Evolutionary conservation across 768 basidiomycete species (phyloP), one percentile per base, ranked within the genome.

Genomic region (Piloderma croceum): DNA sequence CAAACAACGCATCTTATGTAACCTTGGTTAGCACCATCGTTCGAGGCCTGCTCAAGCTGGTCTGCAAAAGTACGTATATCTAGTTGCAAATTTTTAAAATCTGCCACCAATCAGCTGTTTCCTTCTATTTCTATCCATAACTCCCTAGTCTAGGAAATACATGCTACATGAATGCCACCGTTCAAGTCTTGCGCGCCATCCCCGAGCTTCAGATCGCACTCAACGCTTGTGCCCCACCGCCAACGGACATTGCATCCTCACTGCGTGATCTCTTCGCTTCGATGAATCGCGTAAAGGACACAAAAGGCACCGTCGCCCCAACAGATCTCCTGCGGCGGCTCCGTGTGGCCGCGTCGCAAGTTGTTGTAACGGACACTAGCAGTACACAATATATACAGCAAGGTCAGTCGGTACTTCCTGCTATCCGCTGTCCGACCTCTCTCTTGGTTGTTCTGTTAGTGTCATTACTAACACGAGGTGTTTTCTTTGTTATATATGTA

Each of bases 81-180:
- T 35, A 7, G 15, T 31, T 12, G 21, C 36, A 19, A 21, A n/a
- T 31, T 34, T 9, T 17, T 31, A 11, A 20, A 35, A 18, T 24
- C 12, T 43, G 18, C n/a, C 5, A 27, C 36, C 13, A 10, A 12
- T 34, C 13, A 42, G n/a, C n/a, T n/a, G n/a, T n/a, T 22, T 21
- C 12, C 23, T 5, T 24, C 21, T 36, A 39, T 36, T 27, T 34
- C 12, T 41, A 24, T 29, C 20, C 34, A 7, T 31, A 36, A 42
- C 36, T 4, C 29, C 36, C 13, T 47, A 79, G 77, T 54, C 67
- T 93, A 25, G 92, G 94, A 24, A 97, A 97, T 57, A 97, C 93
- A 0, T 97, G 94, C 55, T 99, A 99, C 65, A 90, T 97, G 84
- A 98, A 94, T 57, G 81, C 96, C 1, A 90, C 89, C 2, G 70